Evolutionary conservation across 2,329 filamentous ascomycete genomes (phyloP).

Genomic region (Phyllosticta ampelicida): DNA sequence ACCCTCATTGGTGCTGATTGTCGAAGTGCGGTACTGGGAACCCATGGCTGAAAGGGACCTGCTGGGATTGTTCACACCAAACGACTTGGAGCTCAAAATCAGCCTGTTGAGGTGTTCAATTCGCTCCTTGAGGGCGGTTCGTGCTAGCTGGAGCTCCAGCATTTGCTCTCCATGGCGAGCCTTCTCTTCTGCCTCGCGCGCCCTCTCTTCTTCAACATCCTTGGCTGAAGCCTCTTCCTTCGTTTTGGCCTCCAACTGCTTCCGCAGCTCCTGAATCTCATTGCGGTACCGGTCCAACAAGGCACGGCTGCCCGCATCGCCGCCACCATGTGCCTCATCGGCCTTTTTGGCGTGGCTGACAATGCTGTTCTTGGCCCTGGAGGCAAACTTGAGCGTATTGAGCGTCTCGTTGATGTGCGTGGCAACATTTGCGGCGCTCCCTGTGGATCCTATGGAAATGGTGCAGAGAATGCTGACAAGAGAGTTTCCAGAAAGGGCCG

Average conservation of each 20-base stretch:
- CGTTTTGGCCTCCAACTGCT: conserved; percentile 57
- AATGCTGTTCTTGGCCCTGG: conserved; percentile 93
- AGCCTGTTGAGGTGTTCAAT: conserved; percentile 94
- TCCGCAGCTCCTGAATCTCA: conserved; percentile 75
- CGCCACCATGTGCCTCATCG: conserved; percentile 69
- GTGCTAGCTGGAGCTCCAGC: conserved; percentile 93
- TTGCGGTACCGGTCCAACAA: conserved; percentile 86
- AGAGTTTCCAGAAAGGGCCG: conserved; percentile 83
- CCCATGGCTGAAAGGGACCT: conserved; percentile 28
- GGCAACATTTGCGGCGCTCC: conserved; percentile 58
- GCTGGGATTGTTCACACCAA: conserved; percentile 65
- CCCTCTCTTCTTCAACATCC: conserved; percentile 57
- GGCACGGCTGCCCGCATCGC: conserved; percentile 73
- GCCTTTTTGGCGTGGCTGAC: conserved; percentile 93
- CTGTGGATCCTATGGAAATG: conserved; percentile 74
- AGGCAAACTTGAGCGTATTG: conserved; percentile 94
- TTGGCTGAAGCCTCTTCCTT: conserved; percentile 45
- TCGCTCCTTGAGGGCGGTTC: conserved; percentile 90
- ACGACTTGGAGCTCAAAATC: conserved; percentile 90
- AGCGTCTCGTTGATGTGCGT: conserved; percentile 79
- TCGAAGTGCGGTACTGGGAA: conserved; percentile 22
- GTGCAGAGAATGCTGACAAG: conserved; percentile 96
- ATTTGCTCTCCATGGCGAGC: conserved; percentile 93
- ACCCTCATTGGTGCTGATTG: conserved; percentile 30
- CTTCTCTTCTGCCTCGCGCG: conserved; percentile 60